Conservation (phyloP, 225 moss, liverwort and hornwort species). For the Sphagnum contortum region DNA sequence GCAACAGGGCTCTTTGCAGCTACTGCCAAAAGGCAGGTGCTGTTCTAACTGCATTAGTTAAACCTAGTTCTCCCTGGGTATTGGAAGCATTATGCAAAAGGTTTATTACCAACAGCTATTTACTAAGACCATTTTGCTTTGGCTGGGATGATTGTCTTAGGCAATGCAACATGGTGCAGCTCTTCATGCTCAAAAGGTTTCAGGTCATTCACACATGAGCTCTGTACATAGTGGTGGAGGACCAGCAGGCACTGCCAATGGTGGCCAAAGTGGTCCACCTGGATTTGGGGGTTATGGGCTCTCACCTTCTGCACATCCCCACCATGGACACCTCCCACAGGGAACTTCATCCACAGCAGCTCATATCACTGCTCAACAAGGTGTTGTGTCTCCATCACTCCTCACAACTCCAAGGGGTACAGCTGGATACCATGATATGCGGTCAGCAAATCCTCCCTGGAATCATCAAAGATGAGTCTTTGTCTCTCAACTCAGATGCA, state of each 20-base stretch:
- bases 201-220: conserved; percentile 73
- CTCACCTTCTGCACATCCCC: conserved; percentile 73
- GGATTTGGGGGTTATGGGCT: conserved; percentile 86
- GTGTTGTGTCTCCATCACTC: conserved; percentile 66
- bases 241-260: conserved; percentile 53
- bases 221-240: conserved; percentile 60
- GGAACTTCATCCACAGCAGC: conserved; percentile 64
- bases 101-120: too few relatives aligned
- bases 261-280: conserved; percentile 71
- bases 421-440: conserved; percentile 76
- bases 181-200: conserved; percentile 71
- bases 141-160: conserved; percentile 24
- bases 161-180: conserved; percentile 78
- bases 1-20: too few relatives aligned
- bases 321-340: conserved; percentile 77
- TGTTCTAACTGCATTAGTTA: too few relatives aligned
- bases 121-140: too few relatives aligned
- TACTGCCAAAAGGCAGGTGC: too few relatives aligned
- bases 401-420: conserved; percentile 80
- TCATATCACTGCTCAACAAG: conserved; percentile 69
- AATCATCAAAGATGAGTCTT: conserved; percentile 59
- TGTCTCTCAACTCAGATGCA: too few relatives aligned
- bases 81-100: too few relatives aligned
- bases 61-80: too few relatives aligned
- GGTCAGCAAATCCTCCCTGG: conserved; percentile 66